Conservation (phyloP, 2,329 filamentous ascomycete species). For the Epichloe elymi region DNA sequence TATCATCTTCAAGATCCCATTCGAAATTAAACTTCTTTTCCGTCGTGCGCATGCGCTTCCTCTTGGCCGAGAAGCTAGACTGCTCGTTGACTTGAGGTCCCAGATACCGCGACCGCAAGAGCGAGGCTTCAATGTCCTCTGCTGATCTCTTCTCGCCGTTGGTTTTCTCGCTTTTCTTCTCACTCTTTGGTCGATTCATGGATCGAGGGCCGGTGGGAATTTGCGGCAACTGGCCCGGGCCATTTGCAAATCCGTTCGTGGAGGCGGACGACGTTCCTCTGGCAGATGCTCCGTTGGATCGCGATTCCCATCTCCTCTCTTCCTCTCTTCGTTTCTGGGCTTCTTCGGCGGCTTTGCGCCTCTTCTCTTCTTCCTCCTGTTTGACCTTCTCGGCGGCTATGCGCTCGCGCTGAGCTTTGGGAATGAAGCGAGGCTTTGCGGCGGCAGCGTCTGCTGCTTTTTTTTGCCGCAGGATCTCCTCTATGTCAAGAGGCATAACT, state of each 20-base stretch:
- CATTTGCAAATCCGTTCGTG: conserved; percentile 13
- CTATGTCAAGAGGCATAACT: conserved; percentile 53
- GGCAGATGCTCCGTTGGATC: conserved; percentile 11
- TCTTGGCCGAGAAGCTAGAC: conserved; percentile 85
- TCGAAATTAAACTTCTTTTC: conserved; percentile 99
- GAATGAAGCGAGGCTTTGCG: conserved; percentile 77
- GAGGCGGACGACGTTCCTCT: conserved; percentile 8
- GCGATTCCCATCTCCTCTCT: conserved; percentile 23
- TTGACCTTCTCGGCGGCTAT: conserved; percentile 65
- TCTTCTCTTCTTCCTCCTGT: conserved; percentile 52
- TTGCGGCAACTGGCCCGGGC: conserved; percentile 9
- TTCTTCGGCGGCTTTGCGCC: conserved; percentile 35
- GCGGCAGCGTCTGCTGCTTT: conserved; percentile 73
- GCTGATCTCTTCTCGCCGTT: conserved; percentile 27
- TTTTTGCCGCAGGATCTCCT: conserved; percentile 74
- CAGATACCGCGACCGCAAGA: conserved; percentile 76
- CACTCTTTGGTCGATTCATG: conserved; percentile 35
- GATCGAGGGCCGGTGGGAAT: conserved; percentile 62
- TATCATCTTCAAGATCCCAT: conserved; percentile 93
- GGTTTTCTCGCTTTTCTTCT: conserved; percentile 25
- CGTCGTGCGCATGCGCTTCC: conserved; percentile 84
- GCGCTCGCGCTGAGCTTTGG: conserved; percentile 69
- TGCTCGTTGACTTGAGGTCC: conserved; percentile 72
- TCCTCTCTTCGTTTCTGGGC: conserved; percentile 64
- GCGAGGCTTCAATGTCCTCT: conserved; percentile 57